Conservation (phyloP, 1,139 yeast genomes). For the Pichia inconspicua region DNA sequence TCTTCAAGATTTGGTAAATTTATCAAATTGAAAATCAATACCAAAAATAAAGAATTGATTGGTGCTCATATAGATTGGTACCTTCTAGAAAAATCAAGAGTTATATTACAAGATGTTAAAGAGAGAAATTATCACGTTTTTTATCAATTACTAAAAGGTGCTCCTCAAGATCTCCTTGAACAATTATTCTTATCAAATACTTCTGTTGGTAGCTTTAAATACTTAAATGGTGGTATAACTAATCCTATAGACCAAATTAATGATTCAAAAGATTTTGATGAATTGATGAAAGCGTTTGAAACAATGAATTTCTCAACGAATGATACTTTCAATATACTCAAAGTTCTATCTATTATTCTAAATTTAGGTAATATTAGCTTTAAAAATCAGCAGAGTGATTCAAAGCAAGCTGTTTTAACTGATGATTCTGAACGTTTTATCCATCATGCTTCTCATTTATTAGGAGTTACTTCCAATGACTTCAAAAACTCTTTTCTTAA, state of each 20-base stretch:
- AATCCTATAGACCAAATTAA: constrained; percentile 59
- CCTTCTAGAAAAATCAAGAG: constrained; percentile 86
- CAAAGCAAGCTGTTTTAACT: constrained; percentile 75
- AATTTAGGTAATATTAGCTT: constrained; percentile 83
- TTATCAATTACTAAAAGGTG: constrained; percentile 76
- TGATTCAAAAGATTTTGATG: constrained; percentile 60
- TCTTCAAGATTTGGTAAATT: constrained; percentile 97
- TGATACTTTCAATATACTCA: constrained; percentile 55
- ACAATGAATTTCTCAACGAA: constrained; percentile 60
- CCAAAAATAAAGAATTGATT: constrained; percentile 50
- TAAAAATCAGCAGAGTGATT: constrained; percentile 43
- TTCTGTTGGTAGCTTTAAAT: constrained; percentile 43
- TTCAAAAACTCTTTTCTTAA: constrained; percentile 55
- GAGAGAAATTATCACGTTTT: constrained; percentile 93
- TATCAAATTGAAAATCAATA: constrained; percentile 62
- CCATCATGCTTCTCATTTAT: constrained; percentile 41
- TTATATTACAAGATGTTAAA: constrained; percentile 62
- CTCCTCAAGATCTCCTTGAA: constrained; percentile 41
- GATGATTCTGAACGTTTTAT: constrained; percentile 45
- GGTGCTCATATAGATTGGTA: constrained; percentile 97
- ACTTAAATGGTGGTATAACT: constrained; percentile 47
- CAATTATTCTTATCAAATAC: constrained; percentile 40
- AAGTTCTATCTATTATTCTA: constrained; percentile 65
- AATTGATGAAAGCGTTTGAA: constrained; percentile 56
- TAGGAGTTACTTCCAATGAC: constrained; percentile 52